Conservation (phyloP, 768 basidiomycete genomes). For the Podaxis sp. region DNA sequence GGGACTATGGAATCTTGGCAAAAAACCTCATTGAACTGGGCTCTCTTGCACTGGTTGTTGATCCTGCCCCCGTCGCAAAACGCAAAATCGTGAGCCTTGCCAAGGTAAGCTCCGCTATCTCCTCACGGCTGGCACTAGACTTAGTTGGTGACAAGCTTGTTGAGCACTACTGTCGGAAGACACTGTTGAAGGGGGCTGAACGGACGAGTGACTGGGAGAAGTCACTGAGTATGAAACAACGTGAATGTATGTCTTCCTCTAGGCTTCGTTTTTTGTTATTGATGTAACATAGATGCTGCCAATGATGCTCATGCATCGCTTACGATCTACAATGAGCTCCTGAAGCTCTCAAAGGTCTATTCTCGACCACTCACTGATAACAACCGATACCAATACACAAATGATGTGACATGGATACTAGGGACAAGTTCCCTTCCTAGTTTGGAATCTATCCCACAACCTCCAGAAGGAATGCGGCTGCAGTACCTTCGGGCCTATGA, state of each 20-base stretch:
- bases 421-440: slow-evolving; percentile 1
- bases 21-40: slow-evolving; percentile 35
- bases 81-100: slow-evolving; percentile 31
- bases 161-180: slow-evolving; percentile 29
- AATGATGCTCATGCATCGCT: slow-evolving; percentile 35
- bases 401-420: background rate
- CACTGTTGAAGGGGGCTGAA: slow-evolving; percentile 27
- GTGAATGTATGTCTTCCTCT: slow-evolving; percentile 25
- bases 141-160: slow-evolving; percentile 24
- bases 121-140: background rate
- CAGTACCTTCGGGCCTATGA: slow-evolving; percentile 34
- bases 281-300: slow-evolving; percentile 29
- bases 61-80: slow-evolving; percentile 21
- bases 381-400: slow-evolving; percentile 4
- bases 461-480: slow-evolving; percentile 15
- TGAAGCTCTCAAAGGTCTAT: slow-evolving; percentile 23
- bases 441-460: background rate
- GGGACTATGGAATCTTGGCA: slow-evolving; percentile 36
- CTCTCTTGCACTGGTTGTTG: slow-evolving; percentile 27
- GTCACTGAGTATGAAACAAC: slow-evolving; percentile 20
- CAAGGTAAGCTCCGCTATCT: slow-evolving; percentile 22
- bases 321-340: slow-evolving; percentile 28
- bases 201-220: slow-evolving; percentile 36
- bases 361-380: slow-evolving; percentile 17
- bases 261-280: background rate